These are phyloP conservation scores for Penicillium diatomitis DNA, from an alignment of 495 filamentous ascomycete species.

Conservation along the genomic window DNA sequence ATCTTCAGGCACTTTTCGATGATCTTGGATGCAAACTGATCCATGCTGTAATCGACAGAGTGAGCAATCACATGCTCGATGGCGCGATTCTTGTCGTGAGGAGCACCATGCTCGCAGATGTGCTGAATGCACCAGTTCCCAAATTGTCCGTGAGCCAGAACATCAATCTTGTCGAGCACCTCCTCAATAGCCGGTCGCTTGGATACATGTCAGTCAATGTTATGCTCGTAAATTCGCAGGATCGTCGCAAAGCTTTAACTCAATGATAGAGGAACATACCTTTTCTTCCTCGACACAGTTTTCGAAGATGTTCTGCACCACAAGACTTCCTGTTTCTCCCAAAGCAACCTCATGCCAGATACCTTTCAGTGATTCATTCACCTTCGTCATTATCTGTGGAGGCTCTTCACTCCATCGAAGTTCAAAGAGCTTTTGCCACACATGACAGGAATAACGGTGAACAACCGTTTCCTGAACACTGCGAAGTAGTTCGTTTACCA, in stretches of 20 bases:
- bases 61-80: slow-evolving; percentile 91
- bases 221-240: not conserved
- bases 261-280: slow-evolving; percentile 36
- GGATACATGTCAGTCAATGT: slow-evolving; percentile 24
- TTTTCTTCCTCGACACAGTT: slow-evolving; percentile 99
- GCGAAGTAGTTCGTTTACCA: slow-evolving; percentile 94
- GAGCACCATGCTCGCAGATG: slow-evolving; percentile 93
- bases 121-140: slow-evolving; percentile 99
- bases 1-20: slow-evolving; percentile 99
- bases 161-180: slow-evolving; percentile 85
- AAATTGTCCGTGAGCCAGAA: slow-evolving; percentile 96
- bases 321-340: slow-evolving; percentile 92
- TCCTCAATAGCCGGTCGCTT: slow-evolving; percentile 95
- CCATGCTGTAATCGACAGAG: slow-evolving; percentile 95
- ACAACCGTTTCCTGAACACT: slow-evolving; percentile 97
- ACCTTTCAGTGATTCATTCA: slow-evolving; percentile 87
- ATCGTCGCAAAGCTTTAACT: too few relatives aligned
- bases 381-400: slow-evolving; percentile 96
- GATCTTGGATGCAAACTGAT: slow-evolving; percentile 98
- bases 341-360: slow-evolving; percentile 99
- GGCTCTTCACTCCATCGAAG: slow-evolving; percentile 90
- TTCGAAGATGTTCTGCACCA: slow-evolving; percentile 99
- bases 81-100: slow-evolving; percentile 82
- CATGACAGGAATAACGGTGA: slow-evolving; percentile 96
- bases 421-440: slow-evolving; percentile 99